Conservation (phyloP, 169 alveolate species). For the Perkinsus olseni region DNA sequence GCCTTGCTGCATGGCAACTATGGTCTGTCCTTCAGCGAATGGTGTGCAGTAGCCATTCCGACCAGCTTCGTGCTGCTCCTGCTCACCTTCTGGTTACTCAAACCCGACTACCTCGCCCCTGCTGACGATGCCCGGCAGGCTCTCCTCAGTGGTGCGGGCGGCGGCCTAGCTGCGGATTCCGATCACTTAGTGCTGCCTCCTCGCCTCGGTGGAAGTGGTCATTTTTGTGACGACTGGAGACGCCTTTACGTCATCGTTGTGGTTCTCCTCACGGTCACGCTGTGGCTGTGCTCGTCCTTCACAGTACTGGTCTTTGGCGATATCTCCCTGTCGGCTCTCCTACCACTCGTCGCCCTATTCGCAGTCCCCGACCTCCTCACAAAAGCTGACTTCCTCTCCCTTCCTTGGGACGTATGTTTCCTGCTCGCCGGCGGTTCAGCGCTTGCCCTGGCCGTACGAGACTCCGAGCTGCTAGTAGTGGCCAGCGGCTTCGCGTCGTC, state of each 20-base stretch:
- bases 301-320: background rate
- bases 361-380: background rate
- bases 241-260: background rate
- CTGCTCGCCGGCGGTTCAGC: background rate
- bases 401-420: background rate
- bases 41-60: background rate
- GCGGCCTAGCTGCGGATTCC: background rate
- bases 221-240: background rate
- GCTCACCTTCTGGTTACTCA: background rate
- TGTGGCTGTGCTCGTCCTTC: background rate
- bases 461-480: background rate
- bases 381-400: background rate
- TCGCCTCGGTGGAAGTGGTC: background rate
- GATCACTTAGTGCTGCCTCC: background rate
- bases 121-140: background rate
- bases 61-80: background rate
- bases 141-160: background rate
- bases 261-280: background rate
- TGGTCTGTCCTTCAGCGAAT: background rate
- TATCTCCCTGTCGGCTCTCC: background rate
- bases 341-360: background rate
- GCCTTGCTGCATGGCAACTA: background rate
- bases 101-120: background rate
- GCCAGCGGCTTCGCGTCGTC: background rate
- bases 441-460: background rate